Conservation (phyloP, 176 grass and related monocot species). For the Hordeum marinum region DNA sequence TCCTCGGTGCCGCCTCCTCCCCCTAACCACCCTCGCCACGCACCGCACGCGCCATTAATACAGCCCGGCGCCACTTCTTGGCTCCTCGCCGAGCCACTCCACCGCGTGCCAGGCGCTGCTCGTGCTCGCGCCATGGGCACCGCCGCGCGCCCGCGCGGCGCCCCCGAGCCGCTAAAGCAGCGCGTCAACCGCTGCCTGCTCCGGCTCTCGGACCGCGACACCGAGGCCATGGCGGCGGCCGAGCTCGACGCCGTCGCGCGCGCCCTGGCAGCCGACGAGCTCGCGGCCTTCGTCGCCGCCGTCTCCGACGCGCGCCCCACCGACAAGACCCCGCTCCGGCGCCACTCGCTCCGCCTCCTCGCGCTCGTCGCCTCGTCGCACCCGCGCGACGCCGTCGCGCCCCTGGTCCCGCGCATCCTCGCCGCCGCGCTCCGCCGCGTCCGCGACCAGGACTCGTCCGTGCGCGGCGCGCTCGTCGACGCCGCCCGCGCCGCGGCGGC, state of each 20-base stretch:
- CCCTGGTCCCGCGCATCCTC: constrained; percentile 84
- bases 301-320: constrained; percentile 87
- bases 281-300: constrained; percentile 73
- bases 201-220: constrained; percentile 89
- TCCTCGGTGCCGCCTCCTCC: neutral
- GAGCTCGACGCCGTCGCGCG: constrained; percentile 92
- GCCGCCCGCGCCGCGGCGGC: constrained; percentile 62
- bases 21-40: neutral
- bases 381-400: constrained; percentile 52
- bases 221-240: constrained; percentile 83
- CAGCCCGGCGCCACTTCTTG: neutral
- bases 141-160: constrained; percentile 10
- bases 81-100: neutral
- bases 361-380: constrained; percentile 60
- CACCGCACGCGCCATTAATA: constrained; percentile 26
- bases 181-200: constrained; percentile 88
- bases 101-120: neutral
- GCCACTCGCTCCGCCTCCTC: constrained; percentile 78
- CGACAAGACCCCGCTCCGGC: constrained; percentile 88
- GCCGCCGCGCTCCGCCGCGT: constrained; percentile 78
- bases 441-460: constrained; percentile 93
- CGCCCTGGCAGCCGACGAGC: constrained; percentile 49
- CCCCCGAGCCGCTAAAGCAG: constrained; percentile 56
- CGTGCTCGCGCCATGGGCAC: constrained; percentile 38
- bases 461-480: constrained; percentile 82